These are phyloP conservation scores for Pseudocercospora cruenta DNA, from an alignment of 2,329 filamentous ascomycete species.

Conservation along the genomic window DNA sequence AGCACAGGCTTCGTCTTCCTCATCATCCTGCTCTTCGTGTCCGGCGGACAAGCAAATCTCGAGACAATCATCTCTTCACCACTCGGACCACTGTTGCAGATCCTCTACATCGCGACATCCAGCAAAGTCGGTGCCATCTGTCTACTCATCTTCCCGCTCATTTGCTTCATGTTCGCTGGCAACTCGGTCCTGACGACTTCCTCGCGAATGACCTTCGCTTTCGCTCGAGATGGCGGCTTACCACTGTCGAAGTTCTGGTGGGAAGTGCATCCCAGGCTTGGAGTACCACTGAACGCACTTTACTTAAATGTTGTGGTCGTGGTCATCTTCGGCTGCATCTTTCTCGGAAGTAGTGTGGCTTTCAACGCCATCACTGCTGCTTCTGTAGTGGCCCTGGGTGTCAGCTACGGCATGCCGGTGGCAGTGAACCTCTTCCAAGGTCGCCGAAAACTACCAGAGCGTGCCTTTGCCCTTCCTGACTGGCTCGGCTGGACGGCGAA, in stretches of 20 bases:
- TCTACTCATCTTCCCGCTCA: conserved; percentile 67
- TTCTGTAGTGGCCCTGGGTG: conserved; percentile 68
- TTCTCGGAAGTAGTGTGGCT: conserved; percentile 67
- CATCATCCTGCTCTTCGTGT: conserved; percentile 65
- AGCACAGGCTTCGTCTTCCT: conserved; percentile 66
- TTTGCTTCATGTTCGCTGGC: conserved; percentile 67
- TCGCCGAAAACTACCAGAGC: conserved; percentile 62
- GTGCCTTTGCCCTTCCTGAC: conserved; percentile 59
- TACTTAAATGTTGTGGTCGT: conserved; percentile 64
- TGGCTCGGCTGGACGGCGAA: conserved; percentile 63
- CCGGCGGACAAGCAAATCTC: conserved; percentile 54
- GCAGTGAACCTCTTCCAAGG: conserved; percentile 67
- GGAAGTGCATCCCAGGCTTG: conserved; percentile 62
- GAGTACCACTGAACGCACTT: conserved; percentile 69
- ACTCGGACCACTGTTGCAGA: conserved; percentile 64
- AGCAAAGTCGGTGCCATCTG: conserved; percentile 66
- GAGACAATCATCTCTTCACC: conserved; percentile 58
- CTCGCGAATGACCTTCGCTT: conserved; percentile 67
- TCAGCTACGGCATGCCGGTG: conserved; percentile 72
- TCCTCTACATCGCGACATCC: conserved; percentile 64
- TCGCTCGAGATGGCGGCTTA: conserved; percentile 68
- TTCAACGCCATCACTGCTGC: conserved; percentile 74
- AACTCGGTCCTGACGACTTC: conserved; percentile 68
- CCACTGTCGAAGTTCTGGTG: conserved; percentile 64
- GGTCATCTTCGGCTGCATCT: conserved; percentile 70